Base-by-base conservation (phyloP, 2,329 filamentous ascomycete species). In the Stachybotrys chartarum region DNA sequence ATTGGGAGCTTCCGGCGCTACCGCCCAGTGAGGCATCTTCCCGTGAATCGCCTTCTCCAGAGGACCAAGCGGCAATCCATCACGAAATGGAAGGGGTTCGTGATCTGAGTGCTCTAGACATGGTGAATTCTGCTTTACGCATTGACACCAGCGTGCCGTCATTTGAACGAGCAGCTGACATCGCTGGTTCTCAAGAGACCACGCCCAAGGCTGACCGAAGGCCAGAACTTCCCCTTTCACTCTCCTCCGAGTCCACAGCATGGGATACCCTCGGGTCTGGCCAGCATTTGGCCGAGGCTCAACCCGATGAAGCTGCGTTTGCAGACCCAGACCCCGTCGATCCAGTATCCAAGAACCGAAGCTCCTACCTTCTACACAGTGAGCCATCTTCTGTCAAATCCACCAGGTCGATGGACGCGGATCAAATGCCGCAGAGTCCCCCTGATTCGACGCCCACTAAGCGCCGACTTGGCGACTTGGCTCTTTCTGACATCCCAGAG, bases 171-270 rank as follows among this genome's bases (percentile, higher is more conserved):
- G 64, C 68, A 10, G 64, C 72, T 8, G 80, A 85, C 52, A 65
- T 79, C 31, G 71, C 84, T 8, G 85, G 78, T 49, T 89, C 86
- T 6, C 75, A 84, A 60, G 82, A 90, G 64, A 79, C 80, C 1
- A 91, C 88, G 1, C 88, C 88, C 1, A 88, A 83, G 58, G 85
- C 85, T 5, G 78, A 76, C 17, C 55, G 60, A n/a, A 65, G 58
- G 55, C 69, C 67, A 10, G 63, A 66, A 47, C 59, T 72, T 12
- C 66, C 65, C 7, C 53, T 47, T 30, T 47, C 57, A n/a, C 12
- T 42, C 32, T 30, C 44, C 5, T 45, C 42, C 10, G 55, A 57
- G 35, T 18, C 46, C 30, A 47, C 58, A 8, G 51, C 18, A 7
- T 32, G 55, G 18, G 31, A 42, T 46, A 52, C 55, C 53, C 53